Conservation (phyloP, 2,329 filamentous ascomycete genomes). For the Camillea tinctor region DNA sequence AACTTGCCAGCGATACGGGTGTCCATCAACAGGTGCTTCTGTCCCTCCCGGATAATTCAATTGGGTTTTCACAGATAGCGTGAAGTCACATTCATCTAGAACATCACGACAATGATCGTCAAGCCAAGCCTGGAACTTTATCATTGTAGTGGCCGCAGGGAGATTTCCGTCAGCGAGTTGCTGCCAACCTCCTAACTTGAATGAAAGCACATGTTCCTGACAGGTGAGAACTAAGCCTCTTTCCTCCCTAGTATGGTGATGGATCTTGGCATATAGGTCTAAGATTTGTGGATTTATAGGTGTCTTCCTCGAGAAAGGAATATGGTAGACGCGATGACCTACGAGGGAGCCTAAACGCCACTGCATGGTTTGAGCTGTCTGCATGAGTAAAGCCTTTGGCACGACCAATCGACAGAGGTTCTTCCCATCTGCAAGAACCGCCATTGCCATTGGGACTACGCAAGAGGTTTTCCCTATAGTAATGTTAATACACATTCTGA, state of each 20-base stretch:
- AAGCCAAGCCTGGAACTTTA: conserved; percentile 51
- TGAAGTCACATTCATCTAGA: conserved; percentile 63
- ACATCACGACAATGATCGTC: conserved; percentile 54
- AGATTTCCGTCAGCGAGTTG: conserved; percentile 47
- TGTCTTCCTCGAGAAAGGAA: conserved; percentile 58
- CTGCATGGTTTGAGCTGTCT: conserved; percentile 58
- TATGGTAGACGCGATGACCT: conserved; percentile 50
- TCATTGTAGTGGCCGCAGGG: conserved; percentile 44
- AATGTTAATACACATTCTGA: conserved; percentile 5
- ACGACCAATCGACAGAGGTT: conserved; percentile 55
- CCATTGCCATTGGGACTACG: conserved; percentile 54
- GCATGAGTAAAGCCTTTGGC: conserved; percentile 54
- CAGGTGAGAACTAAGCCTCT: conserved; percentile 58
- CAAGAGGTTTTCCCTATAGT: conserved; percentile 55
- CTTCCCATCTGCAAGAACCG: conserved; percentile 43
- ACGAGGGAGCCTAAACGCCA: conserved; percentile 55
- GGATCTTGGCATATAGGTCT: conserved; percentile 38
- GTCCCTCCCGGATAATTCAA: conserved; percentile 56
- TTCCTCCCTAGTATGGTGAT: conserved; percentile 36
- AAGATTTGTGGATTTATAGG: conserved; percentile 32
- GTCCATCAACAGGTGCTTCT: conserved; percentile 48
- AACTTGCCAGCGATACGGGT: conserved; percentile 51
- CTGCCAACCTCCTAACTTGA: conserved; percentile 61
- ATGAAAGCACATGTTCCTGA: conserved; percentile 65
- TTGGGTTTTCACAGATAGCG: conserved; percentile 52